Conservation (phyloP, 2,329 filamentous ascomycete species). For the Arthroderma uncinatum region DNA sequence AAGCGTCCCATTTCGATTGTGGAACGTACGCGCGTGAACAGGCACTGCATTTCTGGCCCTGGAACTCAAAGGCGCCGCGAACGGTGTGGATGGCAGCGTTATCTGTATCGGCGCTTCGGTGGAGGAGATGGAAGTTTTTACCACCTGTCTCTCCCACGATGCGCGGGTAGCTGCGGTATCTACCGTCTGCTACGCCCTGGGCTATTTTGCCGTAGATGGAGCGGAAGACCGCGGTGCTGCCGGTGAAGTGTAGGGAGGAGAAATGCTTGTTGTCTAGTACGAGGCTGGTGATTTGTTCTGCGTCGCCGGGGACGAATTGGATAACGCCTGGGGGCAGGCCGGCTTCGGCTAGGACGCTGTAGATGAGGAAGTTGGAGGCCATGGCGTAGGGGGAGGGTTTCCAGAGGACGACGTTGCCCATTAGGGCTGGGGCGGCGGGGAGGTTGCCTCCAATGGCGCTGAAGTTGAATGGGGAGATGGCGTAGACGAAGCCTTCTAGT, state of each 20-base stretch:
- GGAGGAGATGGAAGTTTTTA: constrained; percentile 86
- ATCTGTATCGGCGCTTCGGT: constrained; percentile 62
- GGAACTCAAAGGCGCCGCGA: constrained; percentile 79
- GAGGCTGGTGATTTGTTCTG: constrained; percentile 67
- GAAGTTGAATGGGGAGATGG: constrained; percentile 92
- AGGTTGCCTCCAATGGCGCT: constrained; percentile 89
- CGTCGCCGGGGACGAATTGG: constrained; percentile 84
- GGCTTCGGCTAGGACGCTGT: constrained; percentile 82
- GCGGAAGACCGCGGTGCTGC: constrained; percentile 83
- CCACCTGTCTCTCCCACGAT: constrained; percentile 85
- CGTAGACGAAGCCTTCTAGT: constrained; percentile 91
- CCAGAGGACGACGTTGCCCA: constrained; percentile 94
- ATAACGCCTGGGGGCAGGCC: constrained; percentile 82
- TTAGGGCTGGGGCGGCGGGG: constrained; percentile 66
- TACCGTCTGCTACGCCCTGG: constrained; percentile 65
- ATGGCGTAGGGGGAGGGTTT: constrained; percentile 88
- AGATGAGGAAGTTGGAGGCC: constrained; percentile 80
- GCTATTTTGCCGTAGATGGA: constrained; percentile 80
- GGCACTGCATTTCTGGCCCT: constrained; percentile 84
- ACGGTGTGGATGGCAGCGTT: constrained; percentile 75
- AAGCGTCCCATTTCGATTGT: constrained; percentile 60
- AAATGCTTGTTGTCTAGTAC: constrained; percentile 70
- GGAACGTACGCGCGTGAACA: constrained; percentile 72
- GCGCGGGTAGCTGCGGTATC: constrained; percentile 74
- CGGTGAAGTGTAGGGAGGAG: constrained; percentile 88